Evolutionary conservation across 768 basidiomycete genomes (phyloP).

Genomic region (Amanita phalloides): DNA sequence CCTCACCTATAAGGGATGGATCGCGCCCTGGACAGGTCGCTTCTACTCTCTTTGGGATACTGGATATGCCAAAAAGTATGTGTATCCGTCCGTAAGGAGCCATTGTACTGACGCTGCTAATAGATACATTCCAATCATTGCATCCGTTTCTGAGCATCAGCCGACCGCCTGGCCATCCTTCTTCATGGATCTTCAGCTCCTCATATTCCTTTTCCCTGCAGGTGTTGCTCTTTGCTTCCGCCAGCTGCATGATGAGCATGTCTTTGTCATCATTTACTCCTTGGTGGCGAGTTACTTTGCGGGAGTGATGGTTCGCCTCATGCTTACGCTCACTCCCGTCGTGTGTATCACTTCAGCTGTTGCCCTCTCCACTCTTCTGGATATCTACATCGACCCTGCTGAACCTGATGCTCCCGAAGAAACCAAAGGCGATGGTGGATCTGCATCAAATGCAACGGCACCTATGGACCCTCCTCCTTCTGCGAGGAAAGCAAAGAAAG

Average conservation of each 20-base stretch:
- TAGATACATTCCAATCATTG: conserved; percentile 95
- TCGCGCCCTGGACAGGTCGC: conserved; percentile 99
- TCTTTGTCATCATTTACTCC: conserved; percentile 98
- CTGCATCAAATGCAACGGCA: conserved; percentile 13
- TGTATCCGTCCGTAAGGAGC: conserved; percentile 7
- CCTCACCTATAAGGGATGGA: conserved; percentile 88
- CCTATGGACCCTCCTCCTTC: conserved; percentile 19
- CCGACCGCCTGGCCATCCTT: conserved; percentile 99
- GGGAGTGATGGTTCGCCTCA: conserved; percentile 98
- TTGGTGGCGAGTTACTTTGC: conserved; percentile 96
- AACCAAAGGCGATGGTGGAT: conserved; percentile 17
- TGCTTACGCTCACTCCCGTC: conserved; percentile 94
- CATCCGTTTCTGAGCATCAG: conserved; percentile 98
- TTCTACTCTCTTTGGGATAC: conserved; percentile 99
- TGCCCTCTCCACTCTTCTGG: conserved; percentile 77
- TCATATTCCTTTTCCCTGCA: conserved; percentile 96
- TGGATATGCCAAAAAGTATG: conserved; percentile 93
- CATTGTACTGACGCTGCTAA: conserved; percentile 6
- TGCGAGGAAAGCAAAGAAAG: conserved; percentile 54
- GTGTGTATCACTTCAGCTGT: conserved; percentile 93
- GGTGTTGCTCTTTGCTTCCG: conserved; percentile 93
- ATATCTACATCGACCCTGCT: conserved; percentile 80
- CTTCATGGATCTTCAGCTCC: conserved; percentile 98
- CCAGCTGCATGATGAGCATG: conserved; percentile 88
- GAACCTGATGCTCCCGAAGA: conserved; percentile 43